Conservation (phyloP, 2,329 filamentous ascomycete genomes). For the Xylariaceae sp. region DNA sequence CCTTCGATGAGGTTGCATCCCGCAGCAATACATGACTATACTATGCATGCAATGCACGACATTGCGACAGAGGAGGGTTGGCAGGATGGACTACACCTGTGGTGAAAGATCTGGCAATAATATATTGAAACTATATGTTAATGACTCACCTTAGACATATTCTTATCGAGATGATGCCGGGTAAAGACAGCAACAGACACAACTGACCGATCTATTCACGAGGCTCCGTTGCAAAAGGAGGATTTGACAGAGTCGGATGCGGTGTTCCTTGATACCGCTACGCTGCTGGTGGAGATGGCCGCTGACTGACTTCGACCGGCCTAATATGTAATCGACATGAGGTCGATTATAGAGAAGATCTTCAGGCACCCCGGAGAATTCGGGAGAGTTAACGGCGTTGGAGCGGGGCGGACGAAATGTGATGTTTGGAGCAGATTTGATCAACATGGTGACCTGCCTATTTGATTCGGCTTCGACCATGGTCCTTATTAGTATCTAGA, state of each 20-base stretch:
- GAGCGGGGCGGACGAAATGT: neutral
- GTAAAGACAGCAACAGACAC: slow-evolving; percentile 19
- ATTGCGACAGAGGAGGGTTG: slow-evolving; percentile 31
- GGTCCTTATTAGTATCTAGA: slow-evolving; percentile 11
- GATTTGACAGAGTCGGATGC: slow-evolving; percentile 14
- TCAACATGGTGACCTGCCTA: slow-evolving; percentile 24
- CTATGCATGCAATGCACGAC: slow-evolving; percentile 31
- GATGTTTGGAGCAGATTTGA: slow-evolving; percentile 15
- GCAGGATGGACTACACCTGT: slow-evolving; percentile 28
- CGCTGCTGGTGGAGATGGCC: slow-evolving; percentile 24
- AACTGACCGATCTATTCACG: slow-evolving; percentile 13
- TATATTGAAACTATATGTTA: slow-evolving; percentile 25
- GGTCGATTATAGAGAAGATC: slow-evolving; percentile 34
- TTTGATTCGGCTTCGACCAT: slow-evolving; percentile 17
- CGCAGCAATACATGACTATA: slow-evolving; percentile 17
- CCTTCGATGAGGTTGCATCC: slow-evolving; percentile 27
- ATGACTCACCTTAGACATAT: slow-evolving; percentile 12
- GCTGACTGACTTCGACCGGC: slow-evolving; percentile 18
- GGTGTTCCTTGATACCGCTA: slow-evolving; percentile 15
- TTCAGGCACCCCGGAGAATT: slow-evolving; percentile 34
- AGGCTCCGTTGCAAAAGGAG: slow-evolving; percentile 8
- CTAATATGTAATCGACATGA: slow-evolving; percentile 14
- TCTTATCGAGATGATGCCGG: slow-evolving; percentile 15
- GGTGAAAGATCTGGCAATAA: slow-evolving; percentile 27
- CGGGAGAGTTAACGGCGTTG: slow-evolving; percentile 24